Evolutionary conservation across 2,329 filamentous ascomycete species (phyloP).

Genomic region (Raffaelea deltoideospora): DNA sequence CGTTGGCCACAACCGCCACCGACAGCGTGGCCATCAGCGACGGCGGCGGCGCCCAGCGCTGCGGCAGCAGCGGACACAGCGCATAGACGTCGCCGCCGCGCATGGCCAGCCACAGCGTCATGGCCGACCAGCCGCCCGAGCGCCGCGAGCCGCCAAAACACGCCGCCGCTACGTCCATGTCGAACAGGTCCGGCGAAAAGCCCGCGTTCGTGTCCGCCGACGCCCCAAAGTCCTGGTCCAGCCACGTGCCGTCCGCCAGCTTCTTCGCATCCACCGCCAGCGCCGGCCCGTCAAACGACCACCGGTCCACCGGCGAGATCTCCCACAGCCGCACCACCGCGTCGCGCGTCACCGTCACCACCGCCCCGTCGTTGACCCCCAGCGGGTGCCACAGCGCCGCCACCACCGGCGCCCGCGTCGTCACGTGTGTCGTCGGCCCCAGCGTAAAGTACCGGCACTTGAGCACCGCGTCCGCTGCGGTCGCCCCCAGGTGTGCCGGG

Average conservation of each 20-base stretch:
- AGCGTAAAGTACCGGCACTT: constrained; percentile 79
- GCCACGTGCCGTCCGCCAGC: constrained; percentile 66
- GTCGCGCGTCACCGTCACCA: constrained; percentile 81
- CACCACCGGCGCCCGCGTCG: constrained; percentile 65
- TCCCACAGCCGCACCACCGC: constrained; percentile 87
- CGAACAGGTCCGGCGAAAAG: constrained; percentile 77
- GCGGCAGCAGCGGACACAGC: constrained; percentile 75
- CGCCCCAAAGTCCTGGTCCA: constrained; percentile 71
- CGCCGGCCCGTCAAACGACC: constrained; percentile 72
- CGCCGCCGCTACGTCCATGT: constrained; percentile 87
- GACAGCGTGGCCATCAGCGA: constrained; percentile 70
- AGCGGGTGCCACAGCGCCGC: constrained; percentile 88
- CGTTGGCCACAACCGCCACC: constrained; percentile 64
- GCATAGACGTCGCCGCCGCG: constrained; percentile 85
- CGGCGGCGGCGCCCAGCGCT: constrained; percentile 66
- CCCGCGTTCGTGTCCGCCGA: constrained; percentile 62
- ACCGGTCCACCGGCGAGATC: constrained; percentile 65
- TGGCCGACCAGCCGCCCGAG: constrained; percentile 79
- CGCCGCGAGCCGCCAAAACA: constrained; percentile 53
- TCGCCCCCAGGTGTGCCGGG: constrained; percentile 55
- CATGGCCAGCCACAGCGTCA: constrained; percentile 98
- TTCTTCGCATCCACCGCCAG: constrained; percentile 81
- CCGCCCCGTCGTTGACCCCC: constrained; percentile 61
- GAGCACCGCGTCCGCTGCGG: constrained; percentile 48
- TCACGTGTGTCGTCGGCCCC: constrained; percentile 84